A percentile compares a stretch with the other conserved stretches of the same genome.
These are phyloP conservation scores for Microglena sp. DNA, from an alignment of 139 green algal genomes.

Conservation along the genomic window DNA sequence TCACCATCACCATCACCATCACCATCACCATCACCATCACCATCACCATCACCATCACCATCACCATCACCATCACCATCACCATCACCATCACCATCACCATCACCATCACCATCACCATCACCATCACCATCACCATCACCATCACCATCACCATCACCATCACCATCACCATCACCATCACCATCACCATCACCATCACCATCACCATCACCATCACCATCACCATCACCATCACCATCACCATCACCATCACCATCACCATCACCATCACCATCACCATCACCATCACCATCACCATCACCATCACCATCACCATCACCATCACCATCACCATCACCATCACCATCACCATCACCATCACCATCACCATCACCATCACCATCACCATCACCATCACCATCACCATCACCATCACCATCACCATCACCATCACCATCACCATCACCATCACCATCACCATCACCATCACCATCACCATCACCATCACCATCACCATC, in stretches of 20 bases:
- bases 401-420: too few relatives aligned
- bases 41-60: conserved; percentile 2
- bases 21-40: conserved; percentile 2
- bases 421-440: too few relatives aligned
- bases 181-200: conserved; percentile 1
- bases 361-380: too few relatives aligned
- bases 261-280: too few relatives aligned
- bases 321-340: too few relatives aligned
- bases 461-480: too few relatives aligned
- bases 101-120: conserved; percentile 2
- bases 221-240: conserved; percentile 2
- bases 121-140: conserved; percentile 2
- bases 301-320: too few relatives aligned
- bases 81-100: conserved; percentile 2
- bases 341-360: too few relatives aligned
- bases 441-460: too few relatives aligned
- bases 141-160: conserved; percentile 2
- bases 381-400: too few relatives aligned
- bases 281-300: too few relatives aligned
- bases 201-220: conserved; percentile 2
- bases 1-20: conserved; percentile 2
- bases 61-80: conserved; percentile 2
- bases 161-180: conserved; percentile 2
- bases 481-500: too few relatives aligned
- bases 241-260: not conserved